These are phyloP conservation scores for Alternaria hordeiaustralica DNA, from an alignment of 2,329 filamentous ascomycete genomes.

Conservation along the genomic window DNA sequence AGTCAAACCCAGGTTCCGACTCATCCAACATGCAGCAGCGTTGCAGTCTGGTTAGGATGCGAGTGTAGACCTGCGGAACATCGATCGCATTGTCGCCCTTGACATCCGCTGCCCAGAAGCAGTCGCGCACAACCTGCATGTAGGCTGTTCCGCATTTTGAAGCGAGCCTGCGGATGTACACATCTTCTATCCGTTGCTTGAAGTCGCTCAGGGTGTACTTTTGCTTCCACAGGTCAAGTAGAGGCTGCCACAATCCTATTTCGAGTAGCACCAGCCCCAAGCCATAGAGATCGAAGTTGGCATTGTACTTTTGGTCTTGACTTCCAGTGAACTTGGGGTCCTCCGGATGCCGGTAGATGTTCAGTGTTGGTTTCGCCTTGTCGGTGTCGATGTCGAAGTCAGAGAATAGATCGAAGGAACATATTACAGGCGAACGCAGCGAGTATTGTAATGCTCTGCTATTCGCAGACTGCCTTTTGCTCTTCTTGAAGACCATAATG, in stretches of 20 bases:
- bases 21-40: conserved; percentile 50
- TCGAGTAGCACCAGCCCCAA: conserved; percentile 76
- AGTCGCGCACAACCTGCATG: conserved; percentile 75
- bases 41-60: conserved; percentile 55
- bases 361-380: conserved; percentile 52
- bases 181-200: conserved; percentile 67
- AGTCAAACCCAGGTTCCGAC: conserved; percentile 40
- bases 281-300: conserved; percentile 71
- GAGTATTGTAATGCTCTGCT: conserved; percentile 55
- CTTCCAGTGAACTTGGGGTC: conserved; percentile 48
- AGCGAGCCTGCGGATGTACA: conserved; percentile 69
- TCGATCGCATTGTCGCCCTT: conserved; percentile 40
- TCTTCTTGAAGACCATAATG: conserved; percentile 67
- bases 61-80: conserved; percentile 43
- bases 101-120: conserved; percentile 71
- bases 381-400: conserved; percentile 57
- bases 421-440: conserved; percentile 71
- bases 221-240: conserved; percentile 65
- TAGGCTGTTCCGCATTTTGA: conserved; percentile 76
- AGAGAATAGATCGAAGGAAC: conserved; percentile 77
- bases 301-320: conserved; percentile 35
- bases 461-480: conserved; percentile 55
- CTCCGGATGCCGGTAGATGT: conserved; percentile 73
- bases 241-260: conserved; percentile 75
- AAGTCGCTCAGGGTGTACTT: conserved; percentile 67